phyloP scores from a whole-genome alignment of 441 rosid genomes.

The Aleurites moluccanus region DNA sequence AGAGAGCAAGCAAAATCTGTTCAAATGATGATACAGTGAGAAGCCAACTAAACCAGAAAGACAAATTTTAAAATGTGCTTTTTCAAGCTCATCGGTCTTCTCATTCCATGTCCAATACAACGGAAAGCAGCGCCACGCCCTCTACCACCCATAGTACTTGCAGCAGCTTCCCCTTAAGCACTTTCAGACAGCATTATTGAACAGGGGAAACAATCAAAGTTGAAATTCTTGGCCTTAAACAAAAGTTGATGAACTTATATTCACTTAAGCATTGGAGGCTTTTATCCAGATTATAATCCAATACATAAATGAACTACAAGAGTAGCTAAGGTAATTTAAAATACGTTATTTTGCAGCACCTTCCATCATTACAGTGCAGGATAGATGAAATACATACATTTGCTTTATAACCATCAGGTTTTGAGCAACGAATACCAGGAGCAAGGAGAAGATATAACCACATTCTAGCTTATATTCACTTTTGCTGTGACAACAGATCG shows the following conservation, averaged over 20 bases:
- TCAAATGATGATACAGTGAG: not conserved
- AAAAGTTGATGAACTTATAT: not conserved
- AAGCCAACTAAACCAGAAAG: not conserved
- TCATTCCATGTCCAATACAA: constrained; percentile 97
- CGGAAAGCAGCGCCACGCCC: constrained; percentile 73
- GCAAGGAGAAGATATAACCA: too few relatives aligned
- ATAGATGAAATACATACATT: too few relatives aligned
- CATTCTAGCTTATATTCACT: too few relatives aligned
- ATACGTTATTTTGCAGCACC: not conserved
- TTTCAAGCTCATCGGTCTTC: constrained; percentile 69
- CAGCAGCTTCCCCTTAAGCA: constrained; percentile 98
- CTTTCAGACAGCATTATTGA: constrained; percentile 76
- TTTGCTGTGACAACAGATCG: too few relatives aligned
- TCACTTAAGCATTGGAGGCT: not conserved
- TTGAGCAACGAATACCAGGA: too few relatives aligned
- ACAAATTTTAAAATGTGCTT: not conserved
- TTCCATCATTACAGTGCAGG: not conserved
- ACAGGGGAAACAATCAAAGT: not conserved
- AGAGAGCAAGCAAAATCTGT: not conserved
- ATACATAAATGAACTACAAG: too few relatives aligned
- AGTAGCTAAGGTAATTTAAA: too few relatives aligned
- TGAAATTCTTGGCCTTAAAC: not conserved
- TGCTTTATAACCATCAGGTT: too few relatives aligned
- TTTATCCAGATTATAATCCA: not conserved
- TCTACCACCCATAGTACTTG: constrained; percentile 89